These are phyloP conservation scores for Sclerospora graminicola DNA, from an alignment of 352 stramenopile species.

Conservation along the genomic window DNA sequence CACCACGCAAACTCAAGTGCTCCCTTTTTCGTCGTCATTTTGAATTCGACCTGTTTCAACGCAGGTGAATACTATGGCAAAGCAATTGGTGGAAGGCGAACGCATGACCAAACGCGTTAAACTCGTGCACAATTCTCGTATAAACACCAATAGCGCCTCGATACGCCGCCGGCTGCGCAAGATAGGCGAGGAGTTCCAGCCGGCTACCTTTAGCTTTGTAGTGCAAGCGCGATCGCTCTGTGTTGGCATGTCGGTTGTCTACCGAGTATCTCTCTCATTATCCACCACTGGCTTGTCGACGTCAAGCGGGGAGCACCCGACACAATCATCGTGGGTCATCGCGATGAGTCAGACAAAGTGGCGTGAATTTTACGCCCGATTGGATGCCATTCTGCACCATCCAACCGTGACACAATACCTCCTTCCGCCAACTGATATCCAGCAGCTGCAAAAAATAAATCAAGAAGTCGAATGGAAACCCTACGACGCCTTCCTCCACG, in stretches of 20 bases:
- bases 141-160: conserved; percentile 7
- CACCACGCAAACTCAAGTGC: conserved; percentile 20
- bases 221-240: conserved; percentile 42
- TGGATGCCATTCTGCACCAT: conserved; percentile 30
- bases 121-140: conserved; percentile 8
- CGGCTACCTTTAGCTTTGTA: conserved; percentile 32
- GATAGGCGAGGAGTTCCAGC: conserved; percentile 49
- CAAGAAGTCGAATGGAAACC: conserved; percentile 30
- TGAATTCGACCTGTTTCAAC: conserved; percentile 11
- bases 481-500: conserved; percentile 34
- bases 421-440: not conserved
- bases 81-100: conserved; percentile 13
- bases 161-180: conserved; percentile 44
- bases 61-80: conserved; percentile 13
- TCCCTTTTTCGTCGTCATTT: conserved; percentile 19
- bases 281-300: conserved; percentile 9
- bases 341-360: conserved; percentile 56
- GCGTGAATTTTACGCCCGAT: conserved; percentile 33
- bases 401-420: conserved; percentile 20
- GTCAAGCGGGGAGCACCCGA: conserved; percentile 10
- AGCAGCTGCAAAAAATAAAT: conserved; percentile 2
- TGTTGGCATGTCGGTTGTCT: conserved; percentile 42
- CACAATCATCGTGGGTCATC: conserved; percentile 40
- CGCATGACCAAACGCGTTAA: conserved; percentile 22
- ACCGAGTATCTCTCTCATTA: conserved; percentile 38